These are phyloP conservation scores for Colletotrichum sublineola DNA, from an alignment of 2,329 filamentous ascomycete species.

Conservation along the genomic window DNA sequence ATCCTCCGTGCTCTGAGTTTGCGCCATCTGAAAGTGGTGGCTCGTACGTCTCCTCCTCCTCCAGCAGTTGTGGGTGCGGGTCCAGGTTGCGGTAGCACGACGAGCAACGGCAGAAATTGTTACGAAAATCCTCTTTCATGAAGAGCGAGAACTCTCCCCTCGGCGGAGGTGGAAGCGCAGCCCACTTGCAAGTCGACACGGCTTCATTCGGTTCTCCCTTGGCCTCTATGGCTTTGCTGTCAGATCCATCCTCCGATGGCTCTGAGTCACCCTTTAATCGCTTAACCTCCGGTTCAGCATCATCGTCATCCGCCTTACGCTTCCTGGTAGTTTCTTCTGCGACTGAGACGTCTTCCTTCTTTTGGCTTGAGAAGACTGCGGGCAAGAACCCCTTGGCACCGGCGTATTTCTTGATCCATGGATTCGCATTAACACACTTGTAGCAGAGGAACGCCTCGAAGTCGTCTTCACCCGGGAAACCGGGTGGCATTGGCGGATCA, in stretches of 20 bases:
- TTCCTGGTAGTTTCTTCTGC: slow-evolving; percentile 64
- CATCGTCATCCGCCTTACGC: slow-evolving; percentile 73
- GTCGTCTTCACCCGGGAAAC: slow-evolving; percentile 89
- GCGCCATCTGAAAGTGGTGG: slow-evolving; percentile 83
- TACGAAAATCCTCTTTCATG: slow-evolving; percentile 82
- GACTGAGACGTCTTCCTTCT: slow-evolving; percentile 40
- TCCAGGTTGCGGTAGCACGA: slow-evolving; percentile 82
- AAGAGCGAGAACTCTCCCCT: slow-evolving; percentile 81
- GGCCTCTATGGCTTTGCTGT: slow-evolving; percentile 22
- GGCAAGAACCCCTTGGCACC: slow-evolving; percentile 83
- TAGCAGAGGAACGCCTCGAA: slow-evolving; percentile 95
- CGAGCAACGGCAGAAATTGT: slow-evolving; percentile 84
- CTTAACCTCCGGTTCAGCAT: slow-evolving; percentile 59
- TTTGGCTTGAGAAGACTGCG: slow-evolving; percentile 69
- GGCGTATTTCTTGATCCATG: slow-evolving; percentile 93
- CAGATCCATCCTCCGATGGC: slow-evolving; percentile 34
- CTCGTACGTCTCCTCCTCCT: slow-evolving; percentile 95
- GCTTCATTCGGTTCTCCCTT: slow-evolving; percentile 34
- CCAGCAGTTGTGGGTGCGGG: slow-evolving; percentile 83
- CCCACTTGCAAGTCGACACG: slow-evolving; percentile 68
- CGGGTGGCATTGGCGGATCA: slow-evolving; percentile 79
- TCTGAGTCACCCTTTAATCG: slow-evolving; percentile 63
- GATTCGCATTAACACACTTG: slow-evolving; percentile 88
- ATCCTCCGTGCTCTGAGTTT: slow-evolving; percentile 66
- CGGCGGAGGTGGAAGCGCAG: slow-evolving; percentile 68